phyloP scores from a whole-genome alignment of 2,329 filamentous ascomycete genomes.

The Fusarium praegraminearum region DNA sequence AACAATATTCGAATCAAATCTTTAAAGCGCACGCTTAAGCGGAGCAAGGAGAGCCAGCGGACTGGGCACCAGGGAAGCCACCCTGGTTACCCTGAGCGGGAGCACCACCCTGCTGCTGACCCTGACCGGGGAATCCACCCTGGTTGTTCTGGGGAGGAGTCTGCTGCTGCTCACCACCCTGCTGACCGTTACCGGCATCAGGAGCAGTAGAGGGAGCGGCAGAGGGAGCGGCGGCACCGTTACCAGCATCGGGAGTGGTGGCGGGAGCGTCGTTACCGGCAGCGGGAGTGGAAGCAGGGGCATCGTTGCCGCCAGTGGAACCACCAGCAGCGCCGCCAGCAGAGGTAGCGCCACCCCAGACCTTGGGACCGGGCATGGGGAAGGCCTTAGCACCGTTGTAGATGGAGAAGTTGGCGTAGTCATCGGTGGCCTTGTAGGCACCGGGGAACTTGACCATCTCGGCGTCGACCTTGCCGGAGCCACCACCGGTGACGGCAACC shows the following conservation, averaged over 20 bases:
- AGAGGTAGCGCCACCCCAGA: slow-evolving; percentile 5
- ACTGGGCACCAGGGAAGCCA: slow-evolving; percentile 11
- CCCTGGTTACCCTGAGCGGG: slow-evolving; percentile 2
- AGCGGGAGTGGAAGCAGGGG: slow-evolving; percentile 1
- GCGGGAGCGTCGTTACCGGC: slow-evolving; percentile 6
- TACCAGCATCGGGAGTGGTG: not conserved
- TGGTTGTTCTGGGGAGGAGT: not conserved
- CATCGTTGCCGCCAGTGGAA: not conserved
- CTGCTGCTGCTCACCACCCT: not conserved
- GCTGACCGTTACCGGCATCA: slow-evolving; percentile 7
- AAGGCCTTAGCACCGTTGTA: slow-evolving; percentile 21
- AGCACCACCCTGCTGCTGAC: not conserved
- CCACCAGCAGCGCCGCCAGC: slow-evolving; percentile 9
- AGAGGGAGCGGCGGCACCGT: not conserved
- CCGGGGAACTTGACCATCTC: slow-evolving; percentile 31
- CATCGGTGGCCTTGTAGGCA: slow-evolving; percentile 24
- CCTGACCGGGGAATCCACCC: not conserved
- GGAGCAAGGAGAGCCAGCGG: slow-evolving; percentile 12
- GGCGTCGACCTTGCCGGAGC: slow-evolving; percentile 19
- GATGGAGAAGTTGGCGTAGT: slow-evolving; percentile 30
- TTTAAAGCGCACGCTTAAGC: slow-evolving; percentile 6
- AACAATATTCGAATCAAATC: slow-evolving; percentile 6
- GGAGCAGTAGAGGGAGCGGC: not conserved
- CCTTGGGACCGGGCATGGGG: slow-evolving; percentile 28
- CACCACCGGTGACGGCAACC: slow-evolving; percentile 22